A percentile compares a stretch with the other conserved stretches of the same genome.
These are phyloP conservation scores for Delitschia confertaspora DNA, from an alignment of 495 filamentous ascomycete genomes.

Conservation along the genomic window DNA sequence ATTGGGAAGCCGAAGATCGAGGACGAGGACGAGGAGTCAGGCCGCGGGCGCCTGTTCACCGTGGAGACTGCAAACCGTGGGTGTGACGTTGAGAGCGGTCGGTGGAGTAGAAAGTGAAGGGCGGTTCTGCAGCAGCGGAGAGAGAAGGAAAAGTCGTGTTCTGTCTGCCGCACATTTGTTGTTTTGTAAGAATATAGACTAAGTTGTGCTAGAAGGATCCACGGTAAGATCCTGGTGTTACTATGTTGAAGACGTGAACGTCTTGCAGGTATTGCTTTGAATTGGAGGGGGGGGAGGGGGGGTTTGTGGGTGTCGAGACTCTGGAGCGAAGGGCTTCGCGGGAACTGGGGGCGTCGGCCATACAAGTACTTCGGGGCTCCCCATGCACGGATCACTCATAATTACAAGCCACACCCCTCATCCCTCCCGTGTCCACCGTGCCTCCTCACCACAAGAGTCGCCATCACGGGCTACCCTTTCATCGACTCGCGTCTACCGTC, in stretches of 20 bases:
- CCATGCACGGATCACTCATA: neutral
- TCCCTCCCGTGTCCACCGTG: neutral
- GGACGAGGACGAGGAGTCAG: slow-evolving; percentile 9
- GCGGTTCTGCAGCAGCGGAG: slow-evolving; percentile 24
- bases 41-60: slow-evolving; percentile 25
- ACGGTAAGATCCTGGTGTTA: slow-evolving; percentile 9
- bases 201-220: slow-evolving; percentile 22
- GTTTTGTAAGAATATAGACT: neutral
- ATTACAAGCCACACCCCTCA: slow-evolving; percentile 1
- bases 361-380: neutral
- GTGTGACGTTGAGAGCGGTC: slow-evolving; percentile 23
- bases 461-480: slow-evolving; percentile 7
- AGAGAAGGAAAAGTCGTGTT: slow-evolving; percentile 19
- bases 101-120: slow-evolving; percentile 19
- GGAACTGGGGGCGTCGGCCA: neutral
- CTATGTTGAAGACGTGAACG: slow-evolving; percentile 12
- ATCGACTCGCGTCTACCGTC: slow-evolving; percentile 5
- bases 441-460: too few relatives aligned
- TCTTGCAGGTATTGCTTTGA: slow-evolving; percentile 15
- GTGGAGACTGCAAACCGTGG: slow-evolving; percentile 19
- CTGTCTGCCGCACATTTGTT: slow-evolving; percentile 30
- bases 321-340: neutral
- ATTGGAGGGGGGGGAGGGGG: slow-evolving; percentile 7
- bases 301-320: neutral
- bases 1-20: too few relatives aligned